These are phyloP conservation scores for Silene coronaria DNA, from an alignment of 179 eudicot species.

Conservation along the genomic window DNA sequence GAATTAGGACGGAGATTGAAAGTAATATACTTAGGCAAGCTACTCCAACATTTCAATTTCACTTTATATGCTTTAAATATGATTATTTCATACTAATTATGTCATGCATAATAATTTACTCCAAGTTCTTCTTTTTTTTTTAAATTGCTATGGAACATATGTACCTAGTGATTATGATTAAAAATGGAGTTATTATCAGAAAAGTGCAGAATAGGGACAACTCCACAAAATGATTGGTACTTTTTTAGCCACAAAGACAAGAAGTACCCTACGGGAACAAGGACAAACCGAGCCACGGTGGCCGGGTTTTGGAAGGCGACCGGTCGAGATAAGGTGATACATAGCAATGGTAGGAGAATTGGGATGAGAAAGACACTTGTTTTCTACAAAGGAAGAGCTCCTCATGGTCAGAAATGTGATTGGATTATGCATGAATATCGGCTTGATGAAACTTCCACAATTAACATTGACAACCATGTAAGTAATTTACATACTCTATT, in stretches of 20 bases:
- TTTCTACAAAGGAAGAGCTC: conserved; percentile 68
- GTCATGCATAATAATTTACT: no score
- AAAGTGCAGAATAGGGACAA: conserved; percentile 57
- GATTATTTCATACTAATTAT: no score
- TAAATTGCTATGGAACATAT: not conserved
- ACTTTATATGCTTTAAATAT: no score
- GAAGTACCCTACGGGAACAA: conserved; percentile 63
- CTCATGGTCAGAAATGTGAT: conserved; percentile 69
- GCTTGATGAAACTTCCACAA: conserved; percentile 35
- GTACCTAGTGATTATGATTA: not conserved
- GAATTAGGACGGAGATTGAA: no score
- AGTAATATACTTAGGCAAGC: no score
- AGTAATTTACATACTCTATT: not conserved
- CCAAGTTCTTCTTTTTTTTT: no score
- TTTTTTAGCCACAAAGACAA: conserved; percentile 71
- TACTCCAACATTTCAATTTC: no score
- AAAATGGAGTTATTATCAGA: conserved; percentile 29
- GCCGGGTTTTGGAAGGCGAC: conserved; percentile 78
- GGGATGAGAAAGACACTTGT: conserved; percentile 75
- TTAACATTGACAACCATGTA: conserved; percentile 22
- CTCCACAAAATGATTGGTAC: conserved; percentile 68
- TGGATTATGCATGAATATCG: conserved; percentile 79
- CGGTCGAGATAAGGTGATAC: conserved; percentile 57
- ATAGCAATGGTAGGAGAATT: conserved; percentile 38
- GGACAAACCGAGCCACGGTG: conserved; percentile 59